Percentiles rank a stretch among this genome's conserved stretches.
phyloP scores from a whole-genome alignment of 306 rosid genomes.

The Psophocarpus tetragonolobus region DNA sequence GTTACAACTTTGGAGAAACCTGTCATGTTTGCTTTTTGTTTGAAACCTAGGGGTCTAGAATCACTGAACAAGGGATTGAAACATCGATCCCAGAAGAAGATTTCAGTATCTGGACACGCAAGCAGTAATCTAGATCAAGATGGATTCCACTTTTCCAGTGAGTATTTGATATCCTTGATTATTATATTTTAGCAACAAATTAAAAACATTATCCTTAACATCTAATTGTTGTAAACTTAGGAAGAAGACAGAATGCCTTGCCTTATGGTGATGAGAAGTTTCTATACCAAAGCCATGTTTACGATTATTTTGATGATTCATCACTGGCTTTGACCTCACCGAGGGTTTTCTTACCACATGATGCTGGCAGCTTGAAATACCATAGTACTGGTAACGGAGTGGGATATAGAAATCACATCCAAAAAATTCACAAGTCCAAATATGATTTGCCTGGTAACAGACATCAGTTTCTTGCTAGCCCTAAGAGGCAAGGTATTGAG shows the following conservation, averaged over 20 bases:
- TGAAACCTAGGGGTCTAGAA: slow-evolving; percentile 94
- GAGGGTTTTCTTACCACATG: slow-evolving; percentile 64
- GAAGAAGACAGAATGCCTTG: slow-evolving; percentile 73
- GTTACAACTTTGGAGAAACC: slow-evolving; percentile 75
- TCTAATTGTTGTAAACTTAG: slow-evolving; percentile 52
- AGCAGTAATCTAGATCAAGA: slow-evolving; percentile 62
- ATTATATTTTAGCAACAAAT: not conserved
- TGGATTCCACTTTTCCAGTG: slow-evolving; percentile 68
- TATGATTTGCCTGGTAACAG: slow-evolving; percentile 32
- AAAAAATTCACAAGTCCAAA: slow-evolving; percentile 45
- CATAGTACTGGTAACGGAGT: slow-evolving; percentile 48
- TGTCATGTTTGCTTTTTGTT: slow-evolving; percentile 88
- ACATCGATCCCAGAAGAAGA: slow-evolving; percentile 79
- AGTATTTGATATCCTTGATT: slow-evolving; percentile 21
- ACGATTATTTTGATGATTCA: slow-evolving; percentile 80
- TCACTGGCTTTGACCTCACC: slow-evolving; percentile 63
- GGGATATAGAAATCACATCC: slow-evolving; percentile 54
- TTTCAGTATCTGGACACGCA: slow-evolving; percentile 65
- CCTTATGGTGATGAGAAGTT: slow-evolving; percentile 64
- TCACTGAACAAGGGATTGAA: slow-evolving; percentile 75
- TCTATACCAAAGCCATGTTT: slow-evolving; percentile 57
- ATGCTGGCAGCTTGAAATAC: slow-evolving; percentile 51
- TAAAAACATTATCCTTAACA: slow-evolving; percentile 10
- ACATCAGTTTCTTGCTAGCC: slow-evolving; percentile 45
- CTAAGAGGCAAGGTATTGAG: slow-evolving; percentile 53